phyloP scores from a whole-genome alignment of 306 rosid genomes.

The Alnus glutinosa region DNA sequence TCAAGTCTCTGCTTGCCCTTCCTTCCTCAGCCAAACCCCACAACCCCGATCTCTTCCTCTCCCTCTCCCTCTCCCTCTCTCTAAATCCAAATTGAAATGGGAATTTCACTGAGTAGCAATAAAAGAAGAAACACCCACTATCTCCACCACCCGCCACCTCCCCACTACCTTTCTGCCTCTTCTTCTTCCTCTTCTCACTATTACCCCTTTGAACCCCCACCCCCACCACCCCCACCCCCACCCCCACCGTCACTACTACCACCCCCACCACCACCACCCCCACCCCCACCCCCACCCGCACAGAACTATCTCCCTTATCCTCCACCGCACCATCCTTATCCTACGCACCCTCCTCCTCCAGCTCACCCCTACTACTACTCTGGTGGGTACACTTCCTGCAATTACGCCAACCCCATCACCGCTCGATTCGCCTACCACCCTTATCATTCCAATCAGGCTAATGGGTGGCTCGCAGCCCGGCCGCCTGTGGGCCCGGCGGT shows the following conservation, averaged over 20 bases:
- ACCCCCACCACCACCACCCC: constrained; percentile 37
- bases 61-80: background rate
- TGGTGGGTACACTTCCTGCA: constrained; percentile 42
- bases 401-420: constrained; percentile 39
- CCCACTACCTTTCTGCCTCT: constrained; percentile 31
- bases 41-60: constrained; percentile 2
- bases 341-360: constrained; percentile 36
- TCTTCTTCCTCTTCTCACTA: constrained; percentile 36
- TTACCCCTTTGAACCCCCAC: constrained; percentile 39
- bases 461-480: constrained; percentile 49
- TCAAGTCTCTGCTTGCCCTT: background rate
- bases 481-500: constrained; percentile 27
- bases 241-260: constrained; percentile 19
- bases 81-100: constrained; percentile 64
- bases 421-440: constrained; percentile 48
- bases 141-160: constrained; percentile 39
- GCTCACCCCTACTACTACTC: constrained; percentile 50
- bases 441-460: constrained; percentile 46
- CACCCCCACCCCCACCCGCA: constrained; percentile 34
- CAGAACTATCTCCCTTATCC: constrained; percentile 42
- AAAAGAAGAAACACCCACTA: constrained; percentile 54
- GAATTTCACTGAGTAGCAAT: constrained; percentile 66
- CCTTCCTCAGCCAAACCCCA: background rate
- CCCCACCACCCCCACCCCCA: constrained; percentile 28
- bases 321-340: constrained; percentile 23